These are phyloP conservation scores for Marasmius fiardii DNA, from an alignment of 1,284 basidiomycete species.

Conservation along the genomic window DNA sequence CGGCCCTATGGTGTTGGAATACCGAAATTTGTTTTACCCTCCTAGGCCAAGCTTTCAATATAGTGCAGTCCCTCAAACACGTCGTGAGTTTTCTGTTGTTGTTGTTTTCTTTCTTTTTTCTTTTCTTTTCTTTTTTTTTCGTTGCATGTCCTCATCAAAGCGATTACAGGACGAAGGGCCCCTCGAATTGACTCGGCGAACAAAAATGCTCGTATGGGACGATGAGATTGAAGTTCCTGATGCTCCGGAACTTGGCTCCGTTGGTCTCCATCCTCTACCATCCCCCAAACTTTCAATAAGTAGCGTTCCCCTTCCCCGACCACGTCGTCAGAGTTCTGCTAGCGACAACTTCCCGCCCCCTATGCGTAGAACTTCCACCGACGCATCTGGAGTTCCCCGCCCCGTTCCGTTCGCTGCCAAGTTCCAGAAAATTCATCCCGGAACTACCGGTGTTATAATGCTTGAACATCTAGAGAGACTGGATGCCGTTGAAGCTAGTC, in stretches of 20 bases:
- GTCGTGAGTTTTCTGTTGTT: constrained; percentile 42
- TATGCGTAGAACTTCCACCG: constrained; percentile 57
- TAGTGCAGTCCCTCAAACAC: constrained; percentile 79
- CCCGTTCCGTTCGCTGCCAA: constrained; percentile 79
- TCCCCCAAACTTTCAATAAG: constrained; percentile 60
- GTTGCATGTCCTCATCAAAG: too few species aligned
- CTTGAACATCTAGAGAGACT: constrained; percentile 79
- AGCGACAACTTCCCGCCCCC: constrained; percentile 69
- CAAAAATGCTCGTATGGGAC: constrained; percentile 79
- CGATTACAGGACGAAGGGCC: constrained; percentile 66
- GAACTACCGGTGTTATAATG: constrained; percentile 77
- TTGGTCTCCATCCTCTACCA: constrained; percentile 24
- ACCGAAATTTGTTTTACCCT: background rate
- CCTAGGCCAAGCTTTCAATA: constrained; percentile 79
- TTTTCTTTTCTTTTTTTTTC: too few species aligned
- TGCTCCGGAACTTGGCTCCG: constrained; percentile 41
- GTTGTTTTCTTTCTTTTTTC: constrained; percentile 3
- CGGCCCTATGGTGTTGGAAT: background rate
- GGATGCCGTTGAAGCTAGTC: constrained; percentile 75
- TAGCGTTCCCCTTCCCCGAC: constrained; percentile 57
- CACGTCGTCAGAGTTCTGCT: constrained; percentile 56
- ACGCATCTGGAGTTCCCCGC: constrained; percentile 58
- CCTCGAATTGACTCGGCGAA: constrained; percentile 77
- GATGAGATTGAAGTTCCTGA: constrained; percentile 79
- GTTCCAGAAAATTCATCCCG: constrained; percentile 75